A percentile compares a stretch with the other conserved stretches of the same genome.
Conservation (phyloP, 345 rosid species). For the Eucalyptus paniculata region DNA sequence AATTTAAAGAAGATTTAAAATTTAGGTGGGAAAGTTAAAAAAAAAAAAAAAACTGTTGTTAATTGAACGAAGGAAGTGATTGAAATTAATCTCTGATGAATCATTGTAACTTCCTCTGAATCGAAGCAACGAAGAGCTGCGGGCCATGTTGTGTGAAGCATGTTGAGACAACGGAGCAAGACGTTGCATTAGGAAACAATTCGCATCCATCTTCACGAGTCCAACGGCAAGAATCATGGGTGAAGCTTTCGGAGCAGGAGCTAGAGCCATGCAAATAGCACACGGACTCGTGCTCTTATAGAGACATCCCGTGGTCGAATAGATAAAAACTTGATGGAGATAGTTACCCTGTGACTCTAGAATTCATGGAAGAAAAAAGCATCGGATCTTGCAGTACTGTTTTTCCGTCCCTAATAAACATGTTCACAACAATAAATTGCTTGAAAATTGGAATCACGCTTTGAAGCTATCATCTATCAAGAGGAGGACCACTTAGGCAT, state of each 20-base stretch:
- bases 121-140: background rate
- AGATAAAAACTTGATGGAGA: background rate
- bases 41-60: background rate
- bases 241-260: background rate
- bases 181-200: background rate
- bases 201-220: background rate
- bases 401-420: background rate
- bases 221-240: background rate
- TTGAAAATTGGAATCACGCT: background rate
- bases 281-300: background rate
- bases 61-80: background rate
- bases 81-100: background rate
- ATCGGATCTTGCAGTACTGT: too few relatives aligned
- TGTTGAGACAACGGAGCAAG: background rate
- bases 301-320: background rate
- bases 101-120: background rate
- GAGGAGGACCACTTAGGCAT: background rate
- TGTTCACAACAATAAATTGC: background rate
- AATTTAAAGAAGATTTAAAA: background rate
- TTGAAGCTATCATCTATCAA: background rate
- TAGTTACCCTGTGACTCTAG: background rate
- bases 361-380: too few relatives aligned
- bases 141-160: background rate
- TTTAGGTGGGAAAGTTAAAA: background rate
- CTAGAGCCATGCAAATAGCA: background rate